phyloP scores from a whole-genome alignment of 768 basidiomycete genomes.

The Podaxis sp. region DNA sequence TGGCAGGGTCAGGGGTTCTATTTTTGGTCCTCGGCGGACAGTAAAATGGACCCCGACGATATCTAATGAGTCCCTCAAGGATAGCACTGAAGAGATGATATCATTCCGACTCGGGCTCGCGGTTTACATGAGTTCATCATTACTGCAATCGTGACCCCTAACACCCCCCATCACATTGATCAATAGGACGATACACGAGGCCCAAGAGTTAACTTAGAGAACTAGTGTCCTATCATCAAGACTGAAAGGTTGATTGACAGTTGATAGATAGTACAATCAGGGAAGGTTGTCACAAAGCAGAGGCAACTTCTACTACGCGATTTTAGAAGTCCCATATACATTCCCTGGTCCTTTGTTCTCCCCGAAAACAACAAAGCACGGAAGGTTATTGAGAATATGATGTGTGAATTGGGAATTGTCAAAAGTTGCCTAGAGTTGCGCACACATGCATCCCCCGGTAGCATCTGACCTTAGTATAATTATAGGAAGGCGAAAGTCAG shows the following conservation, averaged over 20 bases:
- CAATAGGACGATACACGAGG: background rate
- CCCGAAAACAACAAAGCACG: background rate
- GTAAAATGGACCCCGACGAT: background rate
- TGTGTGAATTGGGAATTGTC: background rate
- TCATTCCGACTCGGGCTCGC: slow-evolving; percentile 6
- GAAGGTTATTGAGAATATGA: background rate
- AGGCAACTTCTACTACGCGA: background rate
- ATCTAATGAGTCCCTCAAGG: background rate
- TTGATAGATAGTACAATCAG: background rate
- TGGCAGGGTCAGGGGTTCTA: background rate
- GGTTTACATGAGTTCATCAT: background rate
- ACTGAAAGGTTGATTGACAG: background rate
- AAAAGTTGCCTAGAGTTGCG: background rate
- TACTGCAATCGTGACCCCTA: background rate
- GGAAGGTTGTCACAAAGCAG: background rate
- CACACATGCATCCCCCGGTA: background rate
- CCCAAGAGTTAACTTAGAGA: background rate
- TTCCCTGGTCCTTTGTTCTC: background rate
- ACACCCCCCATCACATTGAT: background rate
- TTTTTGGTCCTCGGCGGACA: background rate
- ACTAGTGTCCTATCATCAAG: background rate
- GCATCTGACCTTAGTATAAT: background rate
- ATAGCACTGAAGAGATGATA: background rate
- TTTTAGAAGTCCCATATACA: background rate
- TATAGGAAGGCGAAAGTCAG: background rate